A percentile compares a stretch with the other conserved stretches of the same genome.
Evolutionary conservation across 1,284 basidiomycete genomes (phyloP).

Genomic region (Sanghuangporus weigelae): DNA sequence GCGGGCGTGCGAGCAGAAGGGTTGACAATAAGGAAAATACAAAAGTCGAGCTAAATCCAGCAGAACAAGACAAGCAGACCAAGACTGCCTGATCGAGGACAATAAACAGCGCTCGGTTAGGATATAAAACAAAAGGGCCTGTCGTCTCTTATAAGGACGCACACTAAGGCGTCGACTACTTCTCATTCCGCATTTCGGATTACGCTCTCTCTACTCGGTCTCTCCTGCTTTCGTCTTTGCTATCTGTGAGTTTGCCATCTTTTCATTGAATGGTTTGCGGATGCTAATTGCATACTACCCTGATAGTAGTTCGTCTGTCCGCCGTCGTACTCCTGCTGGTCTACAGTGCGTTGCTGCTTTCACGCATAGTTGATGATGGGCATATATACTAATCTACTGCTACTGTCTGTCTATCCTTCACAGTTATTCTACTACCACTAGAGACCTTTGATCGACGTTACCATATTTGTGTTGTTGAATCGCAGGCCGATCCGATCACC

Average conservation of each 20-base stretch:
- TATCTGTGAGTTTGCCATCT: slow-evolving; percentile 12
- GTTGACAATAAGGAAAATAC: neutral
- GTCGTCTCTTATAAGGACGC: neutral
- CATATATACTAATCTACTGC: neutral
- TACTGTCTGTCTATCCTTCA: neutral
- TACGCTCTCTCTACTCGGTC: slow-evolving; percentile 12
- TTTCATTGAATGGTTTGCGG: neutral
- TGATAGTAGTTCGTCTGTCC: slow-evolving; percentile 3
- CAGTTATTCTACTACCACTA: slow-evolving; percentile 9
- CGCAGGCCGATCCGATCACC: slow-evolving; percentile 73
- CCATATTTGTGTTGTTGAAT: slow-evolving; percentile 31
- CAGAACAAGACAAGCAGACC: neutral
- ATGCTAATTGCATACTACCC: neutral
- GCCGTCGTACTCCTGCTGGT: neutral
- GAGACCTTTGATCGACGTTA: neutral
- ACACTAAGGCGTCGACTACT: slow-evolving; percentile 20
- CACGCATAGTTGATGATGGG: neutral
- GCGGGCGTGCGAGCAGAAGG: neutral
- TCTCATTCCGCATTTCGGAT: slow-evolving; percentile 9
- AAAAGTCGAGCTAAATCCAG: neutral
- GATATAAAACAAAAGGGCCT: neutral
- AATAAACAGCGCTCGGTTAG: neutral
- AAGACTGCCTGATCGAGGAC: neutral
- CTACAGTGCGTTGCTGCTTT: neutral
- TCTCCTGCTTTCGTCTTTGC: slow-evolving; percentile 7